Conservation (phyloP, 306 rosid species). For the Gillenia trifoliata region DNA sequence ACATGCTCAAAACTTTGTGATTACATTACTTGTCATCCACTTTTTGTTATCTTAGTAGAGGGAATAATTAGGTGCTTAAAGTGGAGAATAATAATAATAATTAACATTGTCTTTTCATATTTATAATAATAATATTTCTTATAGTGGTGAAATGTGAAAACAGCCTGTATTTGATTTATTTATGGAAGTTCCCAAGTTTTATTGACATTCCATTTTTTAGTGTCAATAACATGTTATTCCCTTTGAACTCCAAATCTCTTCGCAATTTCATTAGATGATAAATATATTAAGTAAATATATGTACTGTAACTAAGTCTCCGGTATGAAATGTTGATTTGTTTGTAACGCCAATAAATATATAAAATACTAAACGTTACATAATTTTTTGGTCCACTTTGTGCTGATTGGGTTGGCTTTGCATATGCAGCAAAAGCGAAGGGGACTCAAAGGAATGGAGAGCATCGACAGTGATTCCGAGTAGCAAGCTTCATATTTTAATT, state of each 20-base stretch:
- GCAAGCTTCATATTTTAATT: not conserved
- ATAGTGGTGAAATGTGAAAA: not conserved
- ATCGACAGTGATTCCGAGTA: conserved; percentile 42
- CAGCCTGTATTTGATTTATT: too few relatives aligned
- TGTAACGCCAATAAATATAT: too few relatives aligned
- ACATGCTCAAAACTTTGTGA: not conserved
- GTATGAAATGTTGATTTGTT: too few relatives aligned
- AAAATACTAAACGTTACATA: not conserved
- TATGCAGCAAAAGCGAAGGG: conserved; percentile 68
- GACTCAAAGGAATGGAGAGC: conserved; percentile 62
- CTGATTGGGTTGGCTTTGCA: conserved; percentile 14
- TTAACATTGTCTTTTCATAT: not conserved
- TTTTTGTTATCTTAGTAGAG: not conserved
- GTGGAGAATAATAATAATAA: not conserved
- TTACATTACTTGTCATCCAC: not conserved
- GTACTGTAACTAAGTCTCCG: too few relatives aligned
- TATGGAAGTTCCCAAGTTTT: too few relatives aligned
- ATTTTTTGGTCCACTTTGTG: not conserved
- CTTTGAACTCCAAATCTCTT: too few relatives aligned
- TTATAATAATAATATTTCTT: not conserved
- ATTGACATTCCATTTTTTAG: too few relatives aligned
- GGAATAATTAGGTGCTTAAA: not conserved
- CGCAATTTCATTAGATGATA: too few relatives aligned
- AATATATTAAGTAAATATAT: too few relatives aligned
- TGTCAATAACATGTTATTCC: too few relatives aligned